Evolutionary conservation across 768 basidiomycete genomes (phyloP).

Genomic region (Psilocybe cyanescens): DNA sequence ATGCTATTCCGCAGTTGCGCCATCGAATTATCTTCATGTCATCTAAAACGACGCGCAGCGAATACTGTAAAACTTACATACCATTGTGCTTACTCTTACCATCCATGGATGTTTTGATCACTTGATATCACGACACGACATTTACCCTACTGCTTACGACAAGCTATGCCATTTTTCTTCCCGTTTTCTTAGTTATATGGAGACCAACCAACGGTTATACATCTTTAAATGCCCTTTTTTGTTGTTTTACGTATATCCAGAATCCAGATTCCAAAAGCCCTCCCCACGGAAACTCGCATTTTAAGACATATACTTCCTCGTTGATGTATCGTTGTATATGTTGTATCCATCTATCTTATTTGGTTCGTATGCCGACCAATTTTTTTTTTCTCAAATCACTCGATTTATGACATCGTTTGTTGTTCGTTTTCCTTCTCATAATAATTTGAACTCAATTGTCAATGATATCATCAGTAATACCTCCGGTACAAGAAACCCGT

Average conservation of each 20-base stretch:
- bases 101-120: constrained; percentile 13
- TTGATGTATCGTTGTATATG: constrained; percentile 24
- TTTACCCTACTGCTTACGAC: constrained; percentile 27
- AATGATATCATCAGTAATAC: not conserved
- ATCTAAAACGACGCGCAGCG: constrained; percentile 46
- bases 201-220: constrained; percentile 8
- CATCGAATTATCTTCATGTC: constrained; percentile 85
- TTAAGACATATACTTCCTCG: constrained; percentile 8
- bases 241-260: constrained; percentile 9
- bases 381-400: not conserved
- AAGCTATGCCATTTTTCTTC: constrained; percentile 23
- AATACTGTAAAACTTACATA: constrained; percentile 6
- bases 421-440: not conserved
- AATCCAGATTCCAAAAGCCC: constrained; percentile 6
- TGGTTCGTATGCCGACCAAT: constrained; percentile 8
- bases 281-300: constrained; percentile 17
- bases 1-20: constrained; percentile 58
- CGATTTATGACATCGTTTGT: not conserved
- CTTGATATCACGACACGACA: constrained; percentile 22
- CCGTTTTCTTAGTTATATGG: constrained; percentile 12
- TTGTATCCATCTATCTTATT: constrained; percentile 28
- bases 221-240: constrained; percentile 8
- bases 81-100: constrained; percentile 1
- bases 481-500: not conserved
- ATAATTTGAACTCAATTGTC: not conserved